Base-by-base conservation (phyloP, 2,329 filamentous ascomycete species). In the Scopulariopsis brevicaulis region DNA sequence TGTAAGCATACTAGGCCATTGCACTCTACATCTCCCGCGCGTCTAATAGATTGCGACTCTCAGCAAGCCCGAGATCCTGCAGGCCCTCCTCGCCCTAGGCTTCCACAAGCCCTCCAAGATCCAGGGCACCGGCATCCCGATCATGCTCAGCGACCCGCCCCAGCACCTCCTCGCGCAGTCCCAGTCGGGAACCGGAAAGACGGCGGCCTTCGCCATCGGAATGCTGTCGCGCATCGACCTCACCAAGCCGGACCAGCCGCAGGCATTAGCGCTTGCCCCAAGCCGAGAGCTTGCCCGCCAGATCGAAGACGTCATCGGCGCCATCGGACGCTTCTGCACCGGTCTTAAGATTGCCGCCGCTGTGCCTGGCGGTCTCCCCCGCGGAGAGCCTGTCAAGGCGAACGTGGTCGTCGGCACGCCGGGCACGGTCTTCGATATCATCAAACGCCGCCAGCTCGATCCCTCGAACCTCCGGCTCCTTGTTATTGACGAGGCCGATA, bases 131-230 rank as follows among this genome's bases (percentile, higher is more conserved):
- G 94, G 94, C 1, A 81, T 99, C 20, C 94, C 94, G 32, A 80
- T 99, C 58, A 87, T 99, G 67, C 82, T 99, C 62, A 77, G 82
- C 65, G 79, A 96, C 68, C 93, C 94, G n/a, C 87, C 93, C 0
- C 80, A 81, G 63, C 97, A 97, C 73, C 88, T 99, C 81, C 93
- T 99, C 68, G 94, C 92, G 3, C 94, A 99, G 74, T 99, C 94
- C n/a, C 94, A 99, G 72, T 99, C 94, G 2, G 94, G 94, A 65
- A 99, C 94, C 22, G 94, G 94, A 68, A 99, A 99, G 78, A 99
- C 94, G 0, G 94, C 92, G 22, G 94, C 94, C 24, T 99, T 99
- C 71, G 89, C 94, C 53, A 86, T 96, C 61, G 96, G 96, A 61
- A 88, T 96, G 60, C 81, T 99, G 48, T 89, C 89, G 59, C 90